Conservation (phyloP, 257 asterid genomes). For the Marsdenia floribunda region DNA sequence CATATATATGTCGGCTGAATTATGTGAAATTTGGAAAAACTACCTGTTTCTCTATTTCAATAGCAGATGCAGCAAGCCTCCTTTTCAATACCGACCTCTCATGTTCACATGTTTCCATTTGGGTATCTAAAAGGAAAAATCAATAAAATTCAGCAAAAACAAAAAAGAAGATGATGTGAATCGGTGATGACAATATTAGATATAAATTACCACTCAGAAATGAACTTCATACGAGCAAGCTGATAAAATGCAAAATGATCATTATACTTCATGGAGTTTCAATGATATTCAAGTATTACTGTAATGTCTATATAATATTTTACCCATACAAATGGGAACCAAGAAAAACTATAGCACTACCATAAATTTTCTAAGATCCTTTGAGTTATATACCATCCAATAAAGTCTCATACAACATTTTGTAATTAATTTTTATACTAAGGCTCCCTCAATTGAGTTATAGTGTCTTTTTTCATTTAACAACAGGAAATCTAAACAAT, state of each 20-base stretch:
- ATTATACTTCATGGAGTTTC: background rate
- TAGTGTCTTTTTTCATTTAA: background rate
- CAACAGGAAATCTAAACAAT: background rate
- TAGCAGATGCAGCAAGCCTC: slow-evolving; percentile 67
- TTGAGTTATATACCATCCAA: background rate
- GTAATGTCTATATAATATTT: background rate
- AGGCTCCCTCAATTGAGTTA: background rate
- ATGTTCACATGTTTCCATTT: slow-evolving; percentile 61
- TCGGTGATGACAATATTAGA: slow-evolving; percentile 5
- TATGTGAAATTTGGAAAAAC: background rate
- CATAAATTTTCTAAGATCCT: background rate
- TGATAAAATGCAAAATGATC: background rate
- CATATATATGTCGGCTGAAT: slow-evolving; percentile 2
- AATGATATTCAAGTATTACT: background rate
- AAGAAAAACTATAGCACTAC: background rate
- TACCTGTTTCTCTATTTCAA: slow-evolving; percentile 91
- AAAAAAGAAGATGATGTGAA: background rate
- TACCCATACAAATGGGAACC: background rate
- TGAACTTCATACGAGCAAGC: background rate
- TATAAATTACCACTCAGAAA: background rate
- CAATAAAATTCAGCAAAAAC: slow-evolving; percentile 1
- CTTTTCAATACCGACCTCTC: slow-evolving; percentile 58
- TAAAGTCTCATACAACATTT: background rate
- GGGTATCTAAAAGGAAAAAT: slow-evolving; percentile 47
- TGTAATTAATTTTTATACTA: background rate